Evolutionary conservation across 306 rosid genomes (phyloP).

Genomic region (Medicago ruthenica): DNA sequence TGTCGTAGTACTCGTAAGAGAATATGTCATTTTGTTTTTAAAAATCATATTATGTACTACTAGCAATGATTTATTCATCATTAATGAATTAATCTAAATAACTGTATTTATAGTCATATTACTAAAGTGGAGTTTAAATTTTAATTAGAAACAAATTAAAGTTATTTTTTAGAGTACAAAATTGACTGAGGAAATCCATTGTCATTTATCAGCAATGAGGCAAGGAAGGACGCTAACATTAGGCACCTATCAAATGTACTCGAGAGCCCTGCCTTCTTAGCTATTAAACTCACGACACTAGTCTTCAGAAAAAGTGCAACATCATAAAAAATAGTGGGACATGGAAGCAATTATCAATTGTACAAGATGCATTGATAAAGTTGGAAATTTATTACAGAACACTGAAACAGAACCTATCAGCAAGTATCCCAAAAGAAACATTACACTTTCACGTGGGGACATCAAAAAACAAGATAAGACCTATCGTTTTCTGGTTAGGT

Average conservation of each 20-base stretch:
- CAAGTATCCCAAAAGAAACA: slow-evolving; percentile 43
- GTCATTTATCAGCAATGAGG: not conserved
- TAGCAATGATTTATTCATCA: not conserved
- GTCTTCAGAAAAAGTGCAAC: slow-evolving; percentile 8
- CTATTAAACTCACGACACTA: not conserved
- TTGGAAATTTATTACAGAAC: slow-evolving; percentile 41
- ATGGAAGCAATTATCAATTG: slow-evolving; percentile 30
- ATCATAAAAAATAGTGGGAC: slow-evolving; percentile 21
- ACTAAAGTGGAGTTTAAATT: not conserved
- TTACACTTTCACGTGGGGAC: slow-evolving; percentile 43
- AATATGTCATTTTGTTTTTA: not conserved
- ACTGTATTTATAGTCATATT: not conserved
- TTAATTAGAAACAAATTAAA: not conserved
- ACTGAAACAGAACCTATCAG: slow-evolving; percentile 31
- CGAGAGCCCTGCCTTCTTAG: slow-evolving; percentile 16
- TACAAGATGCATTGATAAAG: not conserved
- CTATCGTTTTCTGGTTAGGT: slow-evolving; percentile 50
- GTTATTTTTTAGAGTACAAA: not conserved
- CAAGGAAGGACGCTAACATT: slow-evolving; percentile 23
- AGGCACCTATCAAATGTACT: not conserved
- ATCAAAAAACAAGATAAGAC: slow-evolving; percentile 28
- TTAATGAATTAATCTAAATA: not conserved
- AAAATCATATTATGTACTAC: not conserved
- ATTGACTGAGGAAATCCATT: not conserved
- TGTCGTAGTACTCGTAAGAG: not conserved